These are phyloP conservation scores for Tolypocladium guangdongense DNA, from an alignment of 2,329 filamentous ascomycete genomes.

Conservation along the genomic window DNA sequence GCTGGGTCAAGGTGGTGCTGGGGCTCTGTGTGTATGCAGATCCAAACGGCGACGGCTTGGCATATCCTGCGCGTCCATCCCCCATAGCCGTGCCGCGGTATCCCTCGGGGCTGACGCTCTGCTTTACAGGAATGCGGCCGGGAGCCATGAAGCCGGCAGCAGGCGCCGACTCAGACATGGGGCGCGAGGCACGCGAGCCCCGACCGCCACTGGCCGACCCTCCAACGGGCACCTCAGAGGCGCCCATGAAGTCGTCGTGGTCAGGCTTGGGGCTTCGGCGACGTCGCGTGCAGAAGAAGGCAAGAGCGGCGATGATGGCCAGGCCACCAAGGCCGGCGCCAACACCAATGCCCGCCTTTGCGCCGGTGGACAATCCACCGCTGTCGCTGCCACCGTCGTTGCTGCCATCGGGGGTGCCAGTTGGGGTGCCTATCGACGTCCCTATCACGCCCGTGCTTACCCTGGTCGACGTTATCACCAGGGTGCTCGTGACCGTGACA, in stretches of 20 bases:
- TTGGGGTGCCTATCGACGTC: not conserved
- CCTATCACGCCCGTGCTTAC: constrained; percentile 19
- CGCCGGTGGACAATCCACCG: constrained; percentile 27
- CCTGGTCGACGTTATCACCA: constrained; percentile 21
- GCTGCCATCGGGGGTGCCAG: not conserved
- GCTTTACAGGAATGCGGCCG: constrained; percentile 13
- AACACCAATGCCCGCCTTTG: constrained; percentile 32
- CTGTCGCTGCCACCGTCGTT: constrained; percentile 9
- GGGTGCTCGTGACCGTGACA: constrained; percentile 24
- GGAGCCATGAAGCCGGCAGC: constrained; percentile 15
- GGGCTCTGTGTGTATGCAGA: constrained; percentile 16
- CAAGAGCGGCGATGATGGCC: constrained; percentile 15
- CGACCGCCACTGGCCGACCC: constrained; percentile 10
- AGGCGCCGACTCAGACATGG: constrained; percentile 20
- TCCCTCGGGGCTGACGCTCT: constrained; percentile 17
- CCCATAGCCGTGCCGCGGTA: constrained; percentile 29
- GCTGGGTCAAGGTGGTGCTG: constrained; percentile 5
- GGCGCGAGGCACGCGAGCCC: constrained; percentile 10
- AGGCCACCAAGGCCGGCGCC: constrained; percentile 26
- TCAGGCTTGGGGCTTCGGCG: constrained; percentile 21
- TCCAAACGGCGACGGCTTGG: constrained; percentile 25
- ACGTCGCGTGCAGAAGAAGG: constrained; percentile 19
- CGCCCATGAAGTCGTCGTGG: constrained; percentile 28
- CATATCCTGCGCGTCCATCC: constrained; percentile 27
- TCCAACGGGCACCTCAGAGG: constrained; percentile 31